Evolutionary conservation across 202 grass and related monocot species (phyloP), one percentile per base, ranked within the genome.

Genomic region (Dendrocalamus latiflorus): DNA sequence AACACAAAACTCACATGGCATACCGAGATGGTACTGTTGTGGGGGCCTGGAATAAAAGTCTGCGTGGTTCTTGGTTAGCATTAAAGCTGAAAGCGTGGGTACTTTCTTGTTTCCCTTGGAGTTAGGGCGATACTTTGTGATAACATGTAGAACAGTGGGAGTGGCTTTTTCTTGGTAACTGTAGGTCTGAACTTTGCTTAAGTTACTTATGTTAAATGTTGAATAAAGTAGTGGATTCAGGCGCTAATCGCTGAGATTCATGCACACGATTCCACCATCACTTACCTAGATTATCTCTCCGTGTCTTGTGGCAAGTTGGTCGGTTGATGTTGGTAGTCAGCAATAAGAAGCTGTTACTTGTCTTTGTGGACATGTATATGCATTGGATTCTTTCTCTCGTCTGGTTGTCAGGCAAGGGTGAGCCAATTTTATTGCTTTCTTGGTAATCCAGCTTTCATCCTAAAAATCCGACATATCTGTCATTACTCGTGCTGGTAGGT

Each of bases 331-430:
- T n/a, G n/a, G n/a, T n/a, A n/a, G n/a, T n/a, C n/a, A n/a, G n/a
- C n/a, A n/a, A n/a, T n/a, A n/a, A n/a, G n/a, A n/a, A n/a, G n/a
- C n/a, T n/a, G n/a, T n/a, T n/a, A n/a, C n/a, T n/a, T n/a, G n/a
- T n/a, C n/a, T n/a, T n/a, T n/a, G n/a, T n/a, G n/a, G n/a, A n/a
- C n/a, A n/a, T n/a, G n/a, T 61, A 75, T 50, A 70, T 74, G 45
- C 73, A 90, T 83, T 78, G 88, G 78, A 90, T 90, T 61, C 72
- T 64, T 78, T 82, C 51, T 73, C 67, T 50, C 15, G 76, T 75
- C 62, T 62, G 66, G 17, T 6, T 67, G 48, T 51, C 44, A 21
- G 58, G 58, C 12, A 66, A 12, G 37, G 59, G 54, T 13, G 24
- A 82, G 61, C 42, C 54, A 47, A 78, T 82, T 83, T 86, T n/a